A percentile compares a stretch with the other conserved stretches of the same genome.
These are phyloP conservation scores for Naganishia kalamii DNA, from an alignment of 768 basidiomycete genomes.

Conservation along the genomic window DNA sequence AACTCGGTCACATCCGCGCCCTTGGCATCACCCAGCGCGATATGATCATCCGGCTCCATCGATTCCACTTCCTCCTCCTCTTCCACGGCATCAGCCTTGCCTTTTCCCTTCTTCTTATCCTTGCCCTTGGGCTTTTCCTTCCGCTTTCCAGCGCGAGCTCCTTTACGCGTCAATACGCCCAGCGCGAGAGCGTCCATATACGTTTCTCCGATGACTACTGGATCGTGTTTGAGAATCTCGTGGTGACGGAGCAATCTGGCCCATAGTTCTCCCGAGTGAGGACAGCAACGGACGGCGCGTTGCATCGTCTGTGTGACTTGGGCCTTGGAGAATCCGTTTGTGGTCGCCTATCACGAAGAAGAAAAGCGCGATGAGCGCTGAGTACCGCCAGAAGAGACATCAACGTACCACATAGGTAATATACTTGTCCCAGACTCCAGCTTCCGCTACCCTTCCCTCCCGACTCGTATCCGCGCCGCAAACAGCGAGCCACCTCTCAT, in stretches of 20 bases:
- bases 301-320: constrained; percentile 7
- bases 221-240: not conserved
- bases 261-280: constrained; percentile 35
- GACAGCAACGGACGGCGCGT: constrained; percentile 34
- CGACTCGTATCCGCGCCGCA: constrained; percentile 22
- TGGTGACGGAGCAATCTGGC: constrained; percentile 10
- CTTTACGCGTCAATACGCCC: constrained; percentile 25
- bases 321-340: constrained; percentile 15
- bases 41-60: not conserved
- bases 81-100: not conserved
- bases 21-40: not conserved
- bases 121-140: constrained; percentile 7
- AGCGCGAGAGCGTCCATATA: constrained; percentile 29
- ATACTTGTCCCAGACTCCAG: constrained; percentile 36
- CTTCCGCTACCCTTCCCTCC: constrained; percentile 34
- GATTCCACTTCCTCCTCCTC: not conserved
- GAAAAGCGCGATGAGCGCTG: constrained; percentile 1
- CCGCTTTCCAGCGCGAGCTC: not conserved
- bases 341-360: constrained; percentile 3
- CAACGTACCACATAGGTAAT: constrained; percentile 31
- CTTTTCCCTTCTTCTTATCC: constrained; percentile 9
- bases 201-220: constrained; percentile 17
- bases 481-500: constrained; percentile 13
- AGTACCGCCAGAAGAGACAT: not conserved
- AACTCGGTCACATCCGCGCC: constrained; percentile 15